Conservation (phyloP, 2,329 filamentous ascomycete genomes). For the Pezicula neosporulosa region DNA sequence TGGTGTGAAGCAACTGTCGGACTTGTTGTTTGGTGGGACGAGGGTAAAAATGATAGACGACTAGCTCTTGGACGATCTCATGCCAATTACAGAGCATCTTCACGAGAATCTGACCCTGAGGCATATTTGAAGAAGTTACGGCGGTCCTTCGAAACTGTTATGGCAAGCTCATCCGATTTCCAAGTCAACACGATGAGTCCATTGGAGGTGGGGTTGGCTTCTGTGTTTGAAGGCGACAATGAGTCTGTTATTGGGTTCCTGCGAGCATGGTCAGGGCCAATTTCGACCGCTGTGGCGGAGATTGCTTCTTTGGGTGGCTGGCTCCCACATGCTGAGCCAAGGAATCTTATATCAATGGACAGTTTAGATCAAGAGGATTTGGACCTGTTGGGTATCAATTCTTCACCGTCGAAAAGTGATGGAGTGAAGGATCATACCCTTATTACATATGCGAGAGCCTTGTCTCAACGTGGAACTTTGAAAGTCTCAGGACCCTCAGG, state of each 20-base stretch:
- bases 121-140: constrained; percentile 73
- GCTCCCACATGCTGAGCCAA: constrained; percentile 60
- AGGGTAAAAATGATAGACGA: constrained; percentile 54
- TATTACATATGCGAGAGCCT: constrained; percentile 67
- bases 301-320: constrained; percentile 80
- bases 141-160: constrained; percentile 62
- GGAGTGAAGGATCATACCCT: constrained; percentile 79
- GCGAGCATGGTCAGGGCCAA: constrained; percentile 73
- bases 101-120: constrained; percentile 44
- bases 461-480: constrained; percentile 50
- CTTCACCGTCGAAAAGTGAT: constrained; percentile 54
- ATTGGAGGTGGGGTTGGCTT: constrained; percentile 78
- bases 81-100: constrained; percentile 25
- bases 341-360: constrained; percentile 48
- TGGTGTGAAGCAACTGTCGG: constrained; percentile 89
- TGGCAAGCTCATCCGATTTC: constrained; percentile 67
- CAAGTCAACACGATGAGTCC: constrained; percentile 72
- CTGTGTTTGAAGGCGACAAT: constrained; percentile 77
- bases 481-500: constrained; percentile 13
- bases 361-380: constrained; percentile 81
- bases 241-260: constrained; percentile 73
- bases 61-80: constrained; percentile 22
- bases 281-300: constrained; percentile 77
- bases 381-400: constrained; percentile 68
- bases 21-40: constrained; percentile 89